Base-by-base conservation (phyloP, 148 eudicot genomes). In the Spergularia bocconei region DNA sequence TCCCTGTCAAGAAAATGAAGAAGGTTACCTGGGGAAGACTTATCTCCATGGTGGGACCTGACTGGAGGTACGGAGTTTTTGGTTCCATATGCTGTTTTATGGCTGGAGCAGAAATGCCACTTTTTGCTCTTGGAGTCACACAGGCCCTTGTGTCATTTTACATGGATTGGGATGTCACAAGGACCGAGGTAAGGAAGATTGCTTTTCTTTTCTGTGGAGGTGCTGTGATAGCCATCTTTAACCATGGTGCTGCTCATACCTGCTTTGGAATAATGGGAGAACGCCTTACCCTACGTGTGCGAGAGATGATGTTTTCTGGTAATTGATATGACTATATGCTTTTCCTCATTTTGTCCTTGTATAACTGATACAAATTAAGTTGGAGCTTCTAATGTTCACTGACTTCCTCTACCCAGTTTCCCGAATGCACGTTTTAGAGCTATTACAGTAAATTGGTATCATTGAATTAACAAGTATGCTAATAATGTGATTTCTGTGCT, bases 221-320 rank as follows among this genome's bases (percentile, higher is more conserved):
- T 44, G 93, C 97, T 74, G 78, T 78, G 38, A 25, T 89, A 55
- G 84, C 90, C 44, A 88, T 95, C 72, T 79, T 89, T 73, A 86
- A 81, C 73, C 93, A 95, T 69, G 93, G 90, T 75, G 79, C 83
- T 59, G 79, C 93, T 50, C 96, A 95, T 78, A 79, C 86, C 13
- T 85, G 87, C 64, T 90, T 95, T 55, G 99, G 97, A 55, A 89
- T 95, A 74, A 88, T 95, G 86, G 99, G 97, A 78, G 99, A 95
- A 80, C 85, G 96, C 74, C 96, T 95, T 68, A 95, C 99, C 11
- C 92, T 95, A 77, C 96, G 94, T 13, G 93, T 95, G 54, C 86
- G 99, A 75, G 86, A 95, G 78, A 88, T 65, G 84, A 95, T 95
- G 99, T 92, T 95, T 83, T 82, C 96, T 36, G 99, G 99, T 95